These are phyloP conservation scores for Gaeumannomyces tritici DNA, from an alignment of 2,329 filamentous ascomycete genomes.

Conservation along the genomic window DNA sequence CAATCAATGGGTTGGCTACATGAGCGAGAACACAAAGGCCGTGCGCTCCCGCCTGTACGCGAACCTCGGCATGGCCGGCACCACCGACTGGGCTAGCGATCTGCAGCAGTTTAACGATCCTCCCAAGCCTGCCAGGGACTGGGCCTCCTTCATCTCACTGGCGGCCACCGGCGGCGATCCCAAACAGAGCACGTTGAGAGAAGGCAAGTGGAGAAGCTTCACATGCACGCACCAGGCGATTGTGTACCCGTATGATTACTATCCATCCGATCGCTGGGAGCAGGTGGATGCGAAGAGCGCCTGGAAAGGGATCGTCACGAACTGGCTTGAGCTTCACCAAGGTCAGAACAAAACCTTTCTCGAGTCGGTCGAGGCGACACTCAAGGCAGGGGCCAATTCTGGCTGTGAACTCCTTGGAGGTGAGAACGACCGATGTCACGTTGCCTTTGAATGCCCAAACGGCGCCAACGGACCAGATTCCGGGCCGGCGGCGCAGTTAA, in stretches of 20 bases:
- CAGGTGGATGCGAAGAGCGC: constrained; percentile 13
- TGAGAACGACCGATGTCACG: constrained; percentile 6
- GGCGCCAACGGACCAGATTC: constrained; percentile 3
- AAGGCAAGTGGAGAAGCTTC: constrained; percentile 15
- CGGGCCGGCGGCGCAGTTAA: constrained; percentile 10
- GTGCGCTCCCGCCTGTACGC: constrained; percentile 7
- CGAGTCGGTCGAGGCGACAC: constrained; percentile 7
- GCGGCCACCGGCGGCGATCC: not conserved
- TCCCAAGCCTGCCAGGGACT: constrained; percentile 8
- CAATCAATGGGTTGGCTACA: constrained; percentile 11
- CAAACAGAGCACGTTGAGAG: not conserved
- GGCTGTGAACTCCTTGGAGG: constrained; percentile 1
- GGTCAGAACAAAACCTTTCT: constrained; percentile 5
- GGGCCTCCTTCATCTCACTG: constrained; percentile 4
- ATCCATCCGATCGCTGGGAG: constrained; percentile 14
- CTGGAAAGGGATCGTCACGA: constrained; percentile 15
- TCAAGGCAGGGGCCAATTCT: too few relatives aligned
- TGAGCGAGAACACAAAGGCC: constrained; percentile 9
- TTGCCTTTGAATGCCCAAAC: not conserved
- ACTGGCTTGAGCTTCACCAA: constrained; percentile 11
- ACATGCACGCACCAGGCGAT: constrained; percentile 10
- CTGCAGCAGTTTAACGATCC: constrained; percentile 12
- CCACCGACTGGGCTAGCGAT: constrained; percentile 16
- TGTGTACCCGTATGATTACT: not conserved
- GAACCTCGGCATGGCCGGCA: constrained; percentile 10